These are phyloP conservation scores for Nigrospora osmanthi DNA, from an alignment of 2,329 filamentous ascomycete species.

Conservation along the genomic window DNA sequence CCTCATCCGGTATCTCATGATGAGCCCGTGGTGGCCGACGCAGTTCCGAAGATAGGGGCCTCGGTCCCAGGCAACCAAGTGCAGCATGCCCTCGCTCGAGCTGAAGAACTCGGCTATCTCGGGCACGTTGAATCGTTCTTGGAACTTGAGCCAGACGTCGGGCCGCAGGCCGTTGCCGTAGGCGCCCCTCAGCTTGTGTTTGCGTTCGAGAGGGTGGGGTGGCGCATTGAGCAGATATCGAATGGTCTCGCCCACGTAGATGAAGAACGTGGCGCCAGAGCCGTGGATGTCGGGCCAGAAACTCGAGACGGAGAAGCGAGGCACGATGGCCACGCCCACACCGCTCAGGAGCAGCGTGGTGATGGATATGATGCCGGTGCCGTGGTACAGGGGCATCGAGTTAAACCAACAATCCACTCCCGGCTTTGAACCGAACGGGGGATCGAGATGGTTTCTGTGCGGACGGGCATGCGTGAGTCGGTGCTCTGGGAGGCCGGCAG, in stretches of 20 bases:
- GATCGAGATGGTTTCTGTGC: neutral
- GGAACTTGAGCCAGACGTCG: constrained; percentile 56
- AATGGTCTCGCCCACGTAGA: constrained; percentile 70
- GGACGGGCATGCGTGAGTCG: too few species aligned
- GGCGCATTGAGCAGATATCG: constrained; percentile 62
- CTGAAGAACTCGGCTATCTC: constrained; percentile 65
- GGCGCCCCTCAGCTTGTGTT: constrained; percentile 46
- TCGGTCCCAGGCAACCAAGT: constrained; percentile 44
- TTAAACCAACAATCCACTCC: constrained; percentile 55
- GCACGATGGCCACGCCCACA: constrained; percentile 48
- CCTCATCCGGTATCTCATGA: constrained; percentile 41
- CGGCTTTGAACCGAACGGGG: constrained; percentile 2
- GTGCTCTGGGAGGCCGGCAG: too few species aligned
- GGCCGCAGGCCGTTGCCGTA: constrained; percentile 57
- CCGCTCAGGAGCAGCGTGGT: constrained; percentile 40
- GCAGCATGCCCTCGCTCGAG: constrained; percentile 61
- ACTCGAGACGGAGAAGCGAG: constrained; percentile 54
- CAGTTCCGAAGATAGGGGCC: constrained; percentile 51
- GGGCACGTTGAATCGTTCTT: constrained; percentile 48
- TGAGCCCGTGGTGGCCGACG: constrained; percentile 60
- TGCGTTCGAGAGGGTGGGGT: constrained; percentile 44
- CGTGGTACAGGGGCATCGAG: constrained; percentile 68
- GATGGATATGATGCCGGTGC: constrained; percentile 53
- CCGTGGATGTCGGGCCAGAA: constrained; percentile 67
- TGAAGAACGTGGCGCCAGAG: constrained; percentile 56